A percentile compares a stretch with the other conserved stretches of the same genome.
Conservation (phyloP, 2,329 filamentous ascomycete genomes). For the Penicillium griseofulvum region DNA sequence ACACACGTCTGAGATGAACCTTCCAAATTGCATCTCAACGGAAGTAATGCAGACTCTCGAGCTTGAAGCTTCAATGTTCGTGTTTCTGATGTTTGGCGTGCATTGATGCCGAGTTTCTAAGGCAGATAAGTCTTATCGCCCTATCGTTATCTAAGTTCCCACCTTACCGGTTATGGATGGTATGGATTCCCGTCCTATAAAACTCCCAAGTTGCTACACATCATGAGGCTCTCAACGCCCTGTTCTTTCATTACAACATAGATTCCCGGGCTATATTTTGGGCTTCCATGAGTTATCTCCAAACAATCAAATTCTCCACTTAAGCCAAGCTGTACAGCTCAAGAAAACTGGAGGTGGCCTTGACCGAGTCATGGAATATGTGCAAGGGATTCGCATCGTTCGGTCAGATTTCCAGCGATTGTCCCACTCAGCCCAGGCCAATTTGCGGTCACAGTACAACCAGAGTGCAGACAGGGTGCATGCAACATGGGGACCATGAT, state of each 20-base stretch:
- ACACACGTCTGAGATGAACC: not conserved
- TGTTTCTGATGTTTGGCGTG: slow-evolving; percentile 11
- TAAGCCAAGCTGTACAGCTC: no score
- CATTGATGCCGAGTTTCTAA: not conserved
- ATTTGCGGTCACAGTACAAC: not conserved
- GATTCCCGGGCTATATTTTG: no score
- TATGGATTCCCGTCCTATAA: not conserved
- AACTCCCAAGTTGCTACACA: not conserved
- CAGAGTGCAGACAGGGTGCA: not conserved
- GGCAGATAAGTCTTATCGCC: not conserved
- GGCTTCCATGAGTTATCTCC: not conserved
- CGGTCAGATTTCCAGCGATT: not conserved
- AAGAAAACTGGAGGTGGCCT: not conserved
- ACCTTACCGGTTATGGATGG: not conserved
- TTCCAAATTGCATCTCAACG: not conserved
- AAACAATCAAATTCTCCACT: not conserved
- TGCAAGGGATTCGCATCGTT: not conserved
- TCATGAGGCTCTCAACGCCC: not conserved
- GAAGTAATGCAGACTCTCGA: slow-evolving; percentile 1
- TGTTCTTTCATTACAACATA: not conserved
- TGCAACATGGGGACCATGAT: not conserved
- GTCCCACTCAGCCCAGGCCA: not conserved
- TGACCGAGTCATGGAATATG: not conserved
- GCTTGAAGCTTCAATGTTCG: slow-evolving; percentile 9
- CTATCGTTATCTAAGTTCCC: slow-evolving; percentile 3